phyloP scores from a whole-genome alignment of 495 filamentous ascomycete genomes.

The Lasiosphaeriaceae sp. region DNA sequence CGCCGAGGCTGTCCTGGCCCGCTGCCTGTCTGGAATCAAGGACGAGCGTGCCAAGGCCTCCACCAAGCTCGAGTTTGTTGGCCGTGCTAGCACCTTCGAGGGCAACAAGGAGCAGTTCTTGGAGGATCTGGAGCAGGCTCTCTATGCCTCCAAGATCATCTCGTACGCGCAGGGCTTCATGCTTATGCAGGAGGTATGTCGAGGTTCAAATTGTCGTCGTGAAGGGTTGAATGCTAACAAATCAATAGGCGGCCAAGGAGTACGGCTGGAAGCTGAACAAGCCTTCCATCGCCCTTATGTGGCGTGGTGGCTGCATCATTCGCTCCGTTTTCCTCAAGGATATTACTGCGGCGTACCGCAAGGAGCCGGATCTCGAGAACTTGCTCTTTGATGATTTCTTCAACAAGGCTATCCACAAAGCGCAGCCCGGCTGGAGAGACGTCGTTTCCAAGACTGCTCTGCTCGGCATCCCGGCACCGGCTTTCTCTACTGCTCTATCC shows the following conservation, averaged over 20 bases:
- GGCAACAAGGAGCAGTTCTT: slow-evolving; percentile 92
- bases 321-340: slow-evolving; percentile 99
- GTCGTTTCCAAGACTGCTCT: slow-evolving; percentile 86
- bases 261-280: slow-evolving; percentile 99
- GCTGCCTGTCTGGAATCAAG: slow-evolving; percentile 93
- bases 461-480: slow-evolving; percentile 90
- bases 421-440: slow-evolving; percentile 93
- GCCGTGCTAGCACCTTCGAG: slow-evolving; percentile 72
- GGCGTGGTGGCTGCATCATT: slow-evolving; percentile 99
- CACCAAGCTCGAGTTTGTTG: slow-evolving; percentile 64
- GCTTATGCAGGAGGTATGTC: slow-evolving; percentile 94
- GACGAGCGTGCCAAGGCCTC: slow-evolving; percentile 83
- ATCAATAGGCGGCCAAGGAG: slow-evolving; percentile 75
- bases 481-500: slow-evolving; percentile 90
- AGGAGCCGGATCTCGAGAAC: slow-evolving; percentile 94
- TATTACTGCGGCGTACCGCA: slow-evolving; percentile 95
- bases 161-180: slow-evolving; percentile 99
- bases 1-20: slow-evolving; percentile 92
- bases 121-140: slow-evolving; percentile 94
- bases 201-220: neutral
- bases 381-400: slow-evolving; percentile 98
- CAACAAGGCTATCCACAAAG: slow-evolving; percentile 96
- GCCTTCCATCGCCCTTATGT: slow-evolving; percentile 99
- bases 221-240: slow-evolving; percentile 14
- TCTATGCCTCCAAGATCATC: slow-evolving; percentile 99